phyloP scores from a whole-genome alignment of 2,329 filamentous ascomycete species.

The Xylogone sp. region DNA sequence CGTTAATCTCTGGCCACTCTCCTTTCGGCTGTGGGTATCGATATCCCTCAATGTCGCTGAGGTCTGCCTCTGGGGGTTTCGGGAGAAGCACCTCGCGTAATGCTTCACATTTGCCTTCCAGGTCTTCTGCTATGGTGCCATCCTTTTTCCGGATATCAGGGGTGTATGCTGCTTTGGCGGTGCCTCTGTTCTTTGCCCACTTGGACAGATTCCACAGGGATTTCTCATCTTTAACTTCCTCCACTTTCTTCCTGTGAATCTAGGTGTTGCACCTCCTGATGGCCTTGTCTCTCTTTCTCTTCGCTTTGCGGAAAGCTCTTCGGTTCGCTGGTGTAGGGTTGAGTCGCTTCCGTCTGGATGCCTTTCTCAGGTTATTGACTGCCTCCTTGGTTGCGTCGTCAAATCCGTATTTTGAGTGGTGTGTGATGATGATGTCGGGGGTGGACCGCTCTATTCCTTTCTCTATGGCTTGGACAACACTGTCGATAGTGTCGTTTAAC shows the following conservation, averaged over 20 bases:
- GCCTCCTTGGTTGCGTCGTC: not conserved
- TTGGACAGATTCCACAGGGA: slow-evolving; percentile 17
- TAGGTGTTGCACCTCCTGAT: not conserved
- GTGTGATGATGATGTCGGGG: no score
- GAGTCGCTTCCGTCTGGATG: not conserved
- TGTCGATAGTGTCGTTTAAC: no score
- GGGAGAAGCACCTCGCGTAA: slow-evolving; percentile 20
- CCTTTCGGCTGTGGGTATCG: not conserved
- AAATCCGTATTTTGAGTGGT: not conserved
- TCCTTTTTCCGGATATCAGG: not conserved
- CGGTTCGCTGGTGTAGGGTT: not conserved
- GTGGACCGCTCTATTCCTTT: no score
- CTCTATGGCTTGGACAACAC: no score
- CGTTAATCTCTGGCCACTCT: not conserved
- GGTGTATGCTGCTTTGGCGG: slow-evolving; percentile 5
- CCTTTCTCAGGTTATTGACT: no score
- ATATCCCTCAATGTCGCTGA: slow-evolving; percentile 9
- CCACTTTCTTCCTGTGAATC: not conserved
- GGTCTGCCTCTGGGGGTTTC: slow-evolving; percentile 10
- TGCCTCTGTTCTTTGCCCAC: slow-evolving; percentile 5
- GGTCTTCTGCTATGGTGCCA: slow-evolving; percentile 11
- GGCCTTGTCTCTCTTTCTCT: slow-evolving; percentile 1
- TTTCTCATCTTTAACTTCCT: slow-evolving; percentile 17
- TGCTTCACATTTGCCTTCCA: slow-evolving; percentile 20
- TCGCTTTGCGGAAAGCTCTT: slow-evolving; percentile 4